Conservation (phyloP, 2,329 filamentous ascomycete genomes). For the Thermothelomyces thermophilus region DNA sequence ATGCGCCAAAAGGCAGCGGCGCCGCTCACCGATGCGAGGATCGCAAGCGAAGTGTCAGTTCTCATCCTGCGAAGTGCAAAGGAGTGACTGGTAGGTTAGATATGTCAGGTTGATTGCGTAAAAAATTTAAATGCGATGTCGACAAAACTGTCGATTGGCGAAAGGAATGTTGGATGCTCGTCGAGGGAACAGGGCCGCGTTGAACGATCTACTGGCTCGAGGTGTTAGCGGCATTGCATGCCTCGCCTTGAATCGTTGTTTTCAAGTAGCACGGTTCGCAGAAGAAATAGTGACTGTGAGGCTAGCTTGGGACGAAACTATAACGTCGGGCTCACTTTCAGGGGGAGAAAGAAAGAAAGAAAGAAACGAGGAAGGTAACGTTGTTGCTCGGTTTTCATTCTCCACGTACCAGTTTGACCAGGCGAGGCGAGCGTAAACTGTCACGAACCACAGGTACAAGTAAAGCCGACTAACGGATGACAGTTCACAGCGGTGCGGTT, state of each 20-base stretch:
- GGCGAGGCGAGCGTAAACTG: constrained; percentile 13
- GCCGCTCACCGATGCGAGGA: constrained; percentile 37
- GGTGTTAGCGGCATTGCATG: constrained; percentile 2
- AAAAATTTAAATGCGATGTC: not conserved
- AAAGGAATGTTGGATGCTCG: not conserved
- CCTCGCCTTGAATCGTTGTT: not conserved
- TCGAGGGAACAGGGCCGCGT: constrained; percentile 2
- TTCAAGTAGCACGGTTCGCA: no score
- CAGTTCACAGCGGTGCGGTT: constrained; percentile 7
- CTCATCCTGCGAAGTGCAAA: constrained; percentile 20
- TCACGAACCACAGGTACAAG: constrained; percentile 15
- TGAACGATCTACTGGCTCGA: not conserved
- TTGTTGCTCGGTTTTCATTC: not conserved
- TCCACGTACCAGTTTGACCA: constrained; percentile 13
- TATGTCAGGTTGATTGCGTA: not conserved
- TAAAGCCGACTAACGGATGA: constrained; percentile 13
- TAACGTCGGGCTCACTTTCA: not conserved
- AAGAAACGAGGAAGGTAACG: not conserved
- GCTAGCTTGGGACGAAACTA: not conserved
- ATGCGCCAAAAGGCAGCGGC: constrained; percentile 80
- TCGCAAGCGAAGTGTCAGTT: constrained; percentile 14
- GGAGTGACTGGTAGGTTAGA: constrained; percentile 9
- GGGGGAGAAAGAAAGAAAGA: not conserved
- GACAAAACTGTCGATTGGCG: not conserved
- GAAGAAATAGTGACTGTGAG: not conserved